Percentiles rank a stretch among this genome's conserved stretches.
Evolutionary conservation across 345 rosid genomes (phyloP).

Genomic region (Geranium rotundifolium): DNA sequence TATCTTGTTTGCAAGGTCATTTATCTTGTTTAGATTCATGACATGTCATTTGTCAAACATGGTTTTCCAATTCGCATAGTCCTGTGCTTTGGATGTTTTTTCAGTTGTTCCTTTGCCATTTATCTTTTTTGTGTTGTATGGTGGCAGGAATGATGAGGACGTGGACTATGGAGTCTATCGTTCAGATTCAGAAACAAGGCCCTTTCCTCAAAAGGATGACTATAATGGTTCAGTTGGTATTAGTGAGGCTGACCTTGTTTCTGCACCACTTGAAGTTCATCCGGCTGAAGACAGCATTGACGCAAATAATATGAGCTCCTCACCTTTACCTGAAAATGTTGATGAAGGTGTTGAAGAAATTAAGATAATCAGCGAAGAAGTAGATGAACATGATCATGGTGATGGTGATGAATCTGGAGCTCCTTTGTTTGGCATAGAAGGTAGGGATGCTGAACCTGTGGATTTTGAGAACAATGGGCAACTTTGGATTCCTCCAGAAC

Average conservation of each 20-base stretch:
- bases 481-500: conserved; percentile 92
- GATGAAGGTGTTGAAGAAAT: conserved; percentile 25
- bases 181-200: conserved; percentile 47
- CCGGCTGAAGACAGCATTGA: conserved; percentile 33
- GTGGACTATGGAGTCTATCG: conserved; percentile 48
- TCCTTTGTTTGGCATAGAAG: conserved; percentile 34
- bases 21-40: too few species aligned
- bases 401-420: conserved; percentile 40
- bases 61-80: neutral
- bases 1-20: neutral
- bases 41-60: too few species aligned
- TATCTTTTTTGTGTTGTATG: conserved; percentile 11
- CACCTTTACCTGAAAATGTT: conserved; percentile 35
- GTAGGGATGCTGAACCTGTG: conserved; percentile 48
- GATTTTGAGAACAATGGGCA: conserved; percentile 80
- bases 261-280: conserved; percentile 38
- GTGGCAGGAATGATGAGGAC: conserved; percentile 75
- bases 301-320: conserved; percentile 25
- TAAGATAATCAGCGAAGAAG: conserved; percentile 22
- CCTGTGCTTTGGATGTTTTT: neutral
- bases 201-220: conserved; percentile 38
- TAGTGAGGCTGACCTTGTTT: conserved; percentile 30
- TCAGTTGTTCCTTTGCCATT: conserved; percentile 6
- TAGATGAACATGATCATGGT: conserved; percentile 18
- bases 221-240: conserved; percentile 33